Conservation (phyloP, 2,329 filamentous ascomycete species). For the Trichoderma asperellum region DNA sequence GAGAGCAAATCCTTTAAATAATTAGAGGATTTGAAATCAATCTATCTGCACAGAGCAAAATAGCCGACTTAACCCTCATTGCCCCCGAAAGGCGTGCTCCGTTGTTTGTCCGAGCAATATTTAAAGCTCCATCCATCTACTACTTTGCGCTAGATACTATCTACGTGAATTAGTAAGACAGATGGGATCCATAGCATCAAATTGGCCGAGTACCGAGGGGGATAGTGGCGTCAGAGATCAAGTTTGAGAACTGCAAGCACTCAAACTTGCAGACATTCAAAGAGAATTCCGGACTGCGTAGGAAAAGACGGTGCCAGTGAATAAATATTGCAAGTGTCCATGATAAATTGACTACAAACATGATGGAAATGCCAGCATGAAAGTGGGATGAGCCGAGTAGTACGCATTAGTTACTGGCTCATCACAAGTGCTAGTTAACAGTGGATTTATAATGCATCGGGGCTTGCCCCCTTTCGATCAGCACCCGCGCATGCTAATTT, state of each 20-base stretch:
- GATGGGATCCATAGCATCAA: not conserved
- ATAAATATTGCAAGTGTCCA: not conserved
- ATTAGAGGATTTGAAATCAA: slow-evolving; percentile 23
- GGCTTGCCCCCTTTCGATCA: not conserved
- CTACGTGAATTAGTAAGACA: not conserved
- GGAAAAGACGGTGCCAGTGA: not conserved
- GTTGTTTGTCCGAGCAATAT: not conserved
- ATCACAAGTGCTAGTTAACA: not conserved
- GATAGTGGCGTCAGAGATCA: not conserved
- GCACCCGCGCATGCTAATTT: not conserved
- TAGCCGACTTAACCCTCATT: slow-evolving; percentile 1
- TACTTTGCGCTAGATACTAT: not conserved
- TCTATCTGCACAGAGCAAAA: not conserved
- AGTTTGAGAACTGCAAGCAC: not conserved
- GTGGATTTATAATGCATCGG: not conserved
- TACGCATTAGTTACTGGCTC: not conserved
- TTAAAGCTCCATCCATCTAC: not conserved
- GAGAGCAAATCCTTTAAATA: not conserved
- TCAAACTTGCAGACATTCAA: not conserved
- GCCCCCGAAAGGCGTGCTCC: not conserved
- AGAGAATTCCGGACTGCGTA: not conserved
- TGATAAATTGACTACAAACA: not conserved
- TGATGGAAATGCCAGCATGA: not conserved
- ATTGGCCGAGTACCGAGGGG: not conserved
- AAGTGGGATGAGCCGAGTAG: not conserved